Base-by-base conservation (phyloP, 345 rosid genomes). In the Citrus australasica region DNA sequence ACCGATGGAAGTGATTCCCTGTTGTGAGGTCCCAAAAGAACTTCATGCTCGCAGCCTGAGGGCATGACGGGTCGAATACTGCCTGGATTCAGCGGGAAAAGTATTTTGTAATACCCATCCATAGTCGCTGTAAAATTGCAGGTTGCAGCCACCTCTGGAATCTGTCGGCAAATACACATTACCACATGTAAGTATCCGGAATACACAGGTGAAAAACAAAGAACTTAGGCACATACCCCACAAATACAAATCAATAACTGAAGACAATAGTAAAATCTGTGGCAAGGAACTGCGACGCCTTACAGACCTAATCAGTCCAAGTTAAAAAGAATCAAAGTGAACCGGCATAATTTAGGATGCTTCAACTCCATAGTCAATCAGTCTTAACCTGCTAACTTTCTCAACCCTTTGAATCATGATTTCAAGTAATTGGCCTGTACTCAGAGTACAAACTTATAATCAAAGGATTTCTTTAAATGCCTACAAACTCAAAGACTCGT, bases 51-150 rank as follows among this genome's bases (percentile, higher is more conserved):
- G 4, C 88, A 87, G 27, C 81, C 88, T 1, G 84, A 80, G 35
- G 97, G 93, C 76, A 79, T 78, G 17, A 85, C 86, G 0, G 98
- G 97, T 71, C 85, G 82, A 60, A 95, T 93, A 68, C 91, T 75
- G 61, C 97, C 93, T 2, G 99, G 98, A 79, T 95, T 95, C 38
- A 93, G 81, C 0, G 99, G 98, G 32, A 95, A 95, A 37, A 95
- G 88, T 7, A 88, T 83, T 76, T 73, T 85, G 89, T 91, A 95
- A 86, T 93, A 95, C 1, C 97, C 99, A 73, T 93, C 95, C 92
- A 90, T 89, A 32, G 84, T 95, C 5, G 87, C 97, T 0, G 78
- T 46, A 37, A 95, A 82, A 66, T 92, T 88, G 88, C 98, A 95
- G 37, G 99, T 92, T 7, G 79, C 86, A 6, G 97, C 97, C 19